Base-by-base conservation (phyloP, 73 alveolate genomes). In the Paramecium caudatum region DNA sequence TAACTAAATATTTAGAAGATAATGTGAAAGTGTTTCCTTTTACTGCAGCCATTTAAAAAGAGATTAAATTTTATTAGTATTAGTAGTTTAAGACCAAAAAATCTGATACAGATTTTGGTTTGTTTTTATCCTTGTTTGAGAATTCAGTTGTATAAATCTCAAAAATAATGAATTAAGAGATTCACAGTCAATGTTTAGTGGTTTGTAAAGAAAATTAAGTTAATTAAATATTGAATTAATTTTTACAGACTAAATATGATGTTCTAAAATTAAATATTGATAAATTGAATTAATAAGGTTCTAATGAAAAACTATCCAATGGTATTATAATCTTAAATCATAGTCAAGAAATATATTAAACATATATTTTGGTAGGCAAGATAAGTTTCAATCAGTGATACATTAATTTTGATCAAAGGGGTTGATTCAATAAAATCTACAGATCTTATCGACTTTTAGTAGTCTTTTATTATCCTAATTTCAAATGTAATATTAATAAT, bases 301-400 rank as follows among this genome's bases (percentile, higher is more conserved):
- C 23, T 12, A 55, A 55, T 55, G 80, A 55, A 55, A 50, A 55
- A 55, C 32, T 55, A 9, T 55, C 23, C 23, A 55, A 55, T 55
- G 46, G 80, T 55, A 55, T 19, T 8, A 55, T 23, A 10, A 23
- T 23, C 12, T 23, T 19, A 19, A 23, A 23, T n/a, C n/a, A 23
- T 55, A 55, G 46, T 55, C 30, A 55, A 55, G 30, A 55, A 55
- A 25, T 55, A 27, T 55, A 23, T 55, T 25, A 55, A 55, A 55
- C 46, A 55, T 55, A 55, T 55, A 12, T 55, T 55, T 55, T 55
- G 80, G 46, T 55, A 55, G 30, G 23, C 80, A 55, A 55, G 80
- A 55, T 23, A 55, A 4, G 80, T 21, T 55, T 55, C 80, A 5
- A 1, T 55, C 0, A 55, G 30, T 23, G 46, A 21, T 23, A 55